A percentile compares a stretch with the other conserved stretches of the same genome.
Conservation (phyloP, 768 basidiomycete genomes). For the Rhizopogon salebrosus region DNA sequence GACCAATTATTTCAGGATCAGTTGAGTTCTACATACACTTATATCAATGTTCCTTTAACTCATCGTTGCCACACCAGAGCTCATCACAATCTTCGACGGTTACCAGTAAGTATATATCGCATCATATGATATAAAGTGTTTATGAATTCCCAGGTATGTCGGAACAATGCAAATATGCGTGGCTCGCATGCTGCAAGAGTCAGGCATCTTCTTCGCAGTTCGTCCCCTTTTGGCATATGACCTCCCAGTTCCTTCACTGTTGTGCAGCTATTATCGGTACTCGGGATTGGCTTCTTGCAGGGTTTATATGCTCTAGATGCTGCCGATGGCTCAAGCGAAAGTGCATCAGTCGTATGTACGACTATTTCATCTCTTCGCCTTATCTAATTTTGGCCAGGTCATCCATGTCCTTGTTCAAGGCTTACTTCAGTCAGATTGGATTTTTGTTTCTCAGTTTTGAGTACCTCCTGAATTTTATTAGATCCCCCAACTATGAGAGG, state of each 20-base stretch:
- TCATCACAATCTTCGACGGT: slow-evolving; percentile 78
- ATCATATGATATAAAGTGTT: background rate
- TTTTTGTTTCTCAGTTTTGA: background rate
- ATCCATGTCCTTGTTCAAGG: slow-evolving; percentile 74
- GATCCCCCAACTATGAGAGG: slow-evolving; percentile 63
- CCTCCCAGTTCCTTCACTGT: background rate
- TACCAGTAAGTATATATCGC: slow-evolving; percentile 48
- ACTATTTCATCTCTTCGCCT: background rate
- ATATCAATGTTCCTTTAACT: background rate
- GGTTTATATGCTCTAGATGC: slow-evolving; percentile 87
- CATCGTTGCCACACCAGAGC: slow-evolving; percentile 36
- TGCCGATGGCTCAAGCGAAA: slow-evolving; percentile 73
- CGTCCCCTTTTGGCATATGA: slow-evolving; percentile 12
- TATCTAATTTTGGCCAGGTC: slow-evolving; percentile 36
- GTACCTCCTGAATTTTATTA: slow-evolving; percentile 17
- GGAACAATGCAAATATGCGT: slow-evolving; percentile 95
- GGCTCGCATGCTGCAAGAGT: slow-evolving; percentile 89
- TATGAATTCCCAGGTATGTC: slow-evolving; percentile 50
- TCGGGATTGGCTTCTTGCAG: slow-evolving; percentile 82
- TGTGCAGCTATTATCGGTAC: slow-evolving; percentile 67
- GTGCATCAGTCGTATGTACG: slow-evolving; percentile 38
- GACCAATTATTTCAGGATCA: slow-evolving; percentile 56
- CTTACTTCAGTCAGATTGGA: slow-evolving; percentile 59
- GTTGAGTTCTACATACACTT: slow-evolving; percentile 41
- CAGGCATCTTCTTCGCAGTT: slow-evolving; percentile 88